Percentiles rank a stretch among this genome's conserved stretches.
Conservation (phyloP, 164 flowering plant species). For the Kalanchoe fedtschenkoi region DNA sequence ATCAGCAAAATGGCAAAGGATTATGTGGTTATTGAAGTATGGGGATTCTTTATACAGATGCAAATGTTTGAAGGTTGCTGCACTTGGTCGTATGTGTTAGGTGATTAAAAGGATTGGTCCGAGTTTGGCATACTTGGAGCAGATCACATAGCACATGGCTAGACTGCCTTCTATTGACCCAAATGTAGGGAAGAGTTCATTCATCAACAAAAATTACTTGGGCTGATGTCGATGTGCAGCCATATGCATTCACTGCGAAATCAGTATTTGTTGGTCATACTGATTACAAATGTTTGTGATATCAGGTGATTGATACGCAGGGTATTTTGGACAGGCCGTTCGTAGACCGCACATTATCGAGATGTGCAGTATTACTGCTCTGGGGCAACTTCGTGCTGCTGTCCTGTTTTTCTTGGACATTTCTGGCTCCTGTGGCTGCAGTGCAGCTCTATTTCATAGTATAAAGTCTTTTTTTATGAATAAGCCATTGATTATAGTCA, state of each 20-base stretch:
- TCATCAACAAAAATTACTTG: conserved; percentile 82
- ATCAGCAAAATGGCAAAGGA: conserved; percentile 67
- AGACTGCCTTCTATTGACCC: conserved; percentile 91
- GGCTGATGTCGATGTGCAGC: conserved; percentile 96
- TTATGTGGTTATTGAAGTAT: conserved; percentile 73
- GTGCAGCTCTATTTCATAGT: conserved; percentile 80
- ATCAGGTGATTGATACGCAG: conserved; percentile 92
- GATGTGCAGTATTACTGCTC: conserved; percentile 93
- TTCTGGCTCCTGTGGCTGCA: conserved; percentile 88
- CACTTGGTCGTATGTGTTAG: conserved; percentile 90
- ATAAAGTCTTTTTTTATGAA: conserved; percentile 85
- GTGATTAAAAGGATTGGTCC: conserved; percentile 63
- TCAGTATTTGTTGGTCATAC: conserved; percentile 93
- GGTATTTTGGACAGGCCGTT: conserved; percentile 89
- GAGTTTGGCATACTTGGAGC: conserved; percentile 82
- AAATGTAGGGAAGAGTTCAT: conserved; percentile 90
- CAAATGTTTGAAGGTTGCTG: conserved; percentile 80
- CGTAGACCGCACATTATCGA: conserved; percentile 90
- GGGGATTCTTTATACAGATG: conserved; percentile 84
- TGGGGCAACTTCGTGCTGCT: conserved; percentile 87
- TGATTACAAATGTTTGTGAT: conserved; percentile 72
- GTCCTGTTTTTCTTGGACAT: conserved; percentile 78
- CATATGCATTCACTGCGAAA: conserved; percentile 90
- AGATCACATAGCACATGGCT: conserved; percentile 88
- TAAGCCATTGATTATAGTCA: conserved; percentile 71